phyloP scores from a whole-genome alignment of 176 grass and related monocot genomes.

The Leersia perrieri region DNA sequence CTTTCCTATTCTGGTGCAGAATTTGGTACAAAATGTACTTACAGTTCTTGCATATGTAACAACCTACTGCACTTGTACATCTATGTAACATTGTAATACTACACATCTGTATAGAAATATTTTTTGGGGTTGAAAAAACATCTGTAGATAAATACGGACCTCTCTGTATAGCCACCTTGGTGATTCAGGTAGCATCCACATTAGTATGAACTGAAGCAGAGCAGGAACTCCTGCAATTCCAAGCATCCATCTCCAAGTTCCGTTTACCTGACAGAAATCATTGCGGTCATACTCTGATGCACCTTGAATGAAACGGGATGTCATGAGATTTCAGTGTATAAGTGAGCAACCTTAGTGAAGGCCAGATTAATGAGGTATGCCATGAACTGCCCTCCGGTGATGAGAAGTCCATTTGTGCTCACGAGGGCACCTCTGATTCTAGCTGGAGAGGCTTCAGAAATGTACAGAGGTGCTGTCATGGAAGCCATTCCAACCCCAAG shows the following conservation, averaged over 20 bases:
- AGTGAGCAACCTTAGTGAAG: conserved; percentile 69
- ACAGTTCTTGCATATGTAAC: neutral
- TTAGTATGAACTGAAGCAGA: conserved; percentile 76
- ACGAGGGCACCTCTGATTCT: conserved; percentile 89
- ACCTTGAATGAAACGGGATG: neutral
- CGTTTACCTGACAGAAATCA: conserved; percentile 44
- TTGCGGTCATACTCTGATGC: neutral
- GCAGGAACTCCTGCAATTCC: conserved; percentile 88
- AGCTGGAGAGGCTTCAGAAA: conserved; percentile 95
- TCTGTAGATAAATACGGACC: conserved; percentile 34
- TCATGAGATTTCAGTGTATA: neutral
- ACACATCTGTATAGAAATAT: no score
- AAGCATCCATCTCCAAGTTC: conserved; percentile 99
- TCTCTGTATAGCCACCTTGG: conserved; percentile 94
- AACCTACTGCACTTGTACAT: neutral
- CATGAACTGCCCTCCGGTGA: conserved; percentile 93
- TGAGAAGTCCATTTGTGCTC: conserved; percentile 87
- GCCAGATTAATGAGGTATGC: conserved; percentile 96
- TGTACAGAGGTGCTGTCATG: conserved; percentile 96
- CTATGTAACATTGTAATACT: neutral
- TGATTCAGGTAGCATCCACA: conserved; percentile 89
- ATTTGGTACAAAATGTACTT: neutral
- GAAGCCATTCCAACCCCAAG: conserved; percentile 96
- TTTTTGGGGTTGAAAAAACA: neutral
- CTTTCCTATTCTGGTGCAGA: conserved; percentile 72